Evolutionary conservation across 2,329 filamentous ascomycete species (phyloP), one percentile per base, ranked within the genome.

Genomic region (Ambrosiella cleistominuta): DNA sequence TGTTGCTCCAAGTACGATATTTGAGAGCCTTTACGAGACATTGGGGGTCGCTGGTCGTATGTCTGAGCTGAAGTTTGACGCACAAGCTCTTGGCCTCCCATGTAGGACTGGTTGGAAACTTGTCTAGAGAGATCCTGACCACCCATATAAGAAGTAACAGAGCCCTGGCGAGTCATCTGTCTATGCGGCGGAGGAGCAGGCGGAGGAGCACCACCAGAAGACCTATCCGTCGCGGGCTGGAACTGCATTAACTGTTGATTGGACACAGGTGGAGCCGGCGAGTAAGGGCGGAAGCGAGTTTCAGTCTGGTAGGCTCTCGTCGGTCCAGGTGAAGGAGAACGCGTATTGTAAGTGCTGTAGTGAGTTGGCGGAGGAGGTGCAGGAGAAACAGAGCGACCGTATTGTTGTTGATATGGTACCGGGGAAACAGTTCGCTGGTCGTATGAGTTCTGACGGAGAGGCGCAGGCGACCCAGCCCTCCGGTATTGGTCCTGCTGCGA

Each of bases 101-200:
- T 55, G 38, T 62, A 61, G 3, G 60, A 62, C 5, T 61, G 36
- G 55, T 62, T 60, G n/a, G 59, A 63, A 54, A 61, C 63, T 40
- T 64, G 59, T 35, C 59, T 51, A 38, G 56, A 55, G 35, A 61
- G 2, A 65, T 66, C 8, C 56, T 63, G n/a, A 60, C 64, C 4
- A 64, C 66, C 47, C 5, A 66, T 66, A 53, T 71, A 71, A 0
- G 71, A 67, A 44, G 69, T 65, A 15, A 69, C 68, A 1, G 73
- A 74, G 5, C 64, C 66, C 17, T 70, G 66, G 1, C 68, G 63
- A 4, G 63, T 65, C 17, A 73, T 76, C 69, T 89, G 88, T 7
- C 89, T 83, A 62, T 94, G 90, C 6, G 90, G 88, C 7, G 85
- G 85, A 0, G 90, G 89, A 1, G 89, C 88, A 7, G 89, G 88